phyloP scores from a whole-genome alignment of 2,329 filamentous ascomycete species.

The Pleurostoma richardsiae region DNA sequence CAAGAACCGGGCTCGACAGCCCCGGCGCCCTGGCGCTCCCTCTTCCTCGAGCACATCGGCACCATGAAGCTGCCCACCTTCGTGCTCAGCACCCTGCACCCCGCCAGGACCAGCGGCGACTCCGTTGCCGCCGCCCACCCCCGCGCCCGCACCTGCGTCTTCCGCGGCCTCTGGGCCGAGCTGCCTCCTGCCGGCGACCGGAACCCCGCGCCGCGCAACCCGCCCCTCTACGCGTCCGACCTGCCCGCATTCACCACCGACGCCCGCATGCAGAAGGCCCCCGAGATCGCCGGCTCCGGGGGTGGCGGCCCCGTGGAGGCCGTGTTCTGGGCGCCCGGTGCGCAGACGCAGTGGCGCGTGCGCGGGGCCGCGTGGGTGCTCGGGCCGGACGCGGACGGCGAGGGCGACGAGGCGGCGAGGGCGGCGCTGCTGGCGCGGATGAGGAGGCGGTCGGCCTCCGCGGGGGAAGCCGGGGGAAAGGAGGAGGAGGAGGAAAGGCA shows the following conservation, averaged over 20 bases:
- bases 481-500: slow-evolving; percentile 26
- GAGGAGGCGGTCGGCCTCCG: slow-evolving; percentile 32
- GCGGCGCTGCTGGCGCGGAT: slow-evolving; percentile 58
- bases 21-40: slow-evolving; percentile 47
- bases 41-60: slow-evolving; percentile 45
- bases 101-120: slow-evolving; percentile 12
- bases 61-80: slow-evolving; percentile 44
- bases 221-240: slow-evolving; percentile 65
- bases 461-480: slow-evolving; percentile 22
- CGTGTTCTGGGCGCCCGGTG: slow-evolving; percentile 71
- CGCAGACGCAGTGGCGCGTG: slow-evolving; percentile 78
- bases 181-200: slow-evolving; percentile 62
- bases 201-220: slow-evolving; percentile 70
- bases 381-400: slow-evolving; percentile 48
- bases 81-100: slow-evolving; percentile 45
- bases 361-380: slow-evolving; percentile 73
- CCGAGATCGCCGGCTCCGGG: slow-evolving; percentile 61
- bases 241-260: slow-evolving; percentile 83
- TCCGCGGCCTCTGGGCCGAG: slow-evolving; percentile 76
- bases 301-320: slow-evolving; percentile 73
- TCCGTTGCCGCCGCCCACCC: slow-evolving; percentile 35
- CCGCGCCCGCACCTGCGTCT: slow-evolving; percentile 75
- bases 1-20: slow-evolving; percentile 3
- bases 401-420: slow-evolving; percentile 53
- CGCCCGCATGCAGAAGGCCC: slow-evolving; percentile 77